Evolutionary conservation across 1,284 basidiomycete species (phyloP).

Genomic region (Ustilago xerochloae): DNA sequence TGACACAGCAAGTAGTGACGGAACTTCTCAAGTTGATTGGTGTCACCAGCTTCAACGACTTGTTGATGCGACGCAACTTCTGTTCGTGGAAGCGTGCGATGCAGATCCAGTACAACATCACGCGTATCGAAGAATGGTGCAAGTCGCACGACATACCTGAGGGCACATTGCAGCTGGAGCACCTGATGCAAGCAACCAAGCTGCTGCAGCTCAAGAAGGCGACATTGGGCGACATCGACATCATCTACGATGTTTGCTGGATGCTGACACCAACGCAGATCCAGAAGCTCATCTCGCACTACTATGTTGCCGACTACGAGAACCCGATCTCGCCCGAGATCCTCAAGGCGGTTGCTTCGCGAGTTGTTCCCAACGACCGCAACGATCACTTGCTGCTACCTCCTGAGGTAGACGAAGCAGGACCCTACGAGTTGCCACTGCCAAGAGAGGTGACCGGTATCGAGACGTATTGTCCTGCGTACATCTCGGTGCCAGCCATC

Average conservation of each 20-base stretch:
- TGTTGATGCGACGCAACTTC: conserved; percentile 98
- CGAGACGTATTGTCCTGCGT: conserved; percentile 67
- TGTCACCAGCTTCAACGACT: conserved; percentile 97
- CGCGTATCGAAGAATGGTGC: conserved; percentile 84
- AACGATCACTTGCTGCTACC: conserved; percentile 67
- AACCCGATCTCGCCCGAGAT: conserved; percentile 68
- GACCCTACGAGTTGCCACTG: conserved; percentile 66
- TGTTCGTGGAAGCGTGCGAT: conserved; percentile 96
- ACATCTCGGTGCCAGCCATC: conserved; percentile 64
- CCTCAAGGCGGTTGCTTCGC: conserved; percentile 66
- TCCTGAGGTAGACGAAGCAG: conserved; percentile 68
- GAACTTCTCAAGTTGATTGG: conserved; percentile 96
- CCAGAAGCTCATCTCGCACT: conserved; percentile 97
- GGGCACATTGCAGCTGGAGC: conserved; percentile 95
- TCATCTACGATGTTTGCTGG: conserved; percentile 99
- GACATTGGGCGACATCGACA: conserved; percentile 80
- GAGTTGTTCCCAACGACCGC: conserved; percentile 67
- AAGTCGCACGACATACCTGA: conserved; percentile 89
- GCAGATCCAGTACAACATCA: conserved; percentile 69
- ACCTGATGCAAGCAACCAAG: conserved; percentile 99
- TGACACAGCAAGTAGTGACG: conserved; percentile 95
- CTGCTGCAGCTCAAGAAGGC: conserved; percentile 98
- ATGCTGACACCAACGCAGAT: conserved; percentile 99
- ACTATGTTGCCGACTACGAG: conserved; percentile 98
- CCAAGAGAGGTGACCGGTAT: conserved; percentile 68